Evolutionary conservation across 345 rosid genomes (phyloP).

Genomic region (Citrus sinensis): DVS_A1.0 CM039168.1:18049501-18050000

Average conservation of each 20-base stretch:
- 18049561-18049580: background rate
- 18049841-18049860: background rate
- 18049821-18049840: background rate
- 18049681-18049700: too few relatives aligned
- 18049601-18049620: background rate
- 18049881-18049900: background rate
- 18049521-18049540: background rate
- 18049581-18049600: background rate
- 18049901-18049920: background rate
- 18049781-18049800: background rate
- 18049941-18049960: too few relatives aligned
- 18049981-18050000: too few relatives aligned
- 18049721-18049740: background rate
- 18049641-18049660: background rate
- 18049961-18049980: too few relatives aligned
- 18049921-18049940: too few relatives aligned
- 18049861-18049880: background rate
- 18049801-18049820: background rate
- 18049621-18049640: background rate
- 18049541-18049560: background rate
- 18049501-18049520: background rate
- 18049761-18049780: background rate
- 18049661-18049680: background rate
- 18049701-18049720: background rate
- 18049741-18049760: background rate